Percentiles rank a stretch among this genome's conserved stretches.
phyloP scores from a whole-genome alignment of 2,329 filamentous ascomycete species.

The Pyrenophora graminea region DNA sequence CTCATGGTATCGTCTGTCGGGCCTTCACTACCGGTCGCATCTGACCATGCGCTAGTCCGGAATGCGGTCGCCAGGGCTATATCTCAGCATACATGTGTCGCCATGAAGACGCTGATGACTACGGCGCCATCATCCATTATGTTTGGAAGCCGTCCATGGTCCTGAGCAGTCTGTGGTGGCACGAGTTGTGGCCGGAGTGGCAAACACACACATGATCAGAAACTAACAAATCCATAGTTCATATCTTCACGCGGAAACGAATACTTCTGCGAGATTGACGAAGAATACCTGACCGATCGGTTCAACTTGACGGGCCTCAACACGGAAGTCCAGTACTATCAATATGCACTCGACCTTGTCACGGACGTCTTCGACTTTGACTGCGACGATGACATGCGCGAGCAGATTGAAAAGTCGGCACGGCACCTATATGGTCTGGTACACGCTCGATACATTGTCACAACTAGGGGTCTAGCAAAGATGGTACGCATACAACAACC shows the following conservation, averaged over 20 bases:
- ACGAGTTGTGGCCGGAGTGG: neutral
- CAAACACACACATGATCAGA: neutral
- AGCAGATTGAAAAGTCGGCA: constrained; percentile 96
- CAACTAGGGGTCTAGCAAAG: constrained; percentile 88
- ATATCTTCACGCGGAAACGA: constrained; percentile 97
- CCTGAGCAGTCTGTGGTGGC: constrained; percentile 9
- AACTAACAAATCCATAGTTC: constrained; percentile 64
- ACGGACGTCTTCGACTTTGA: constrained; percentile 99
- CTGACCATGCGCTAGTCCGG: constrained; percentile 8
- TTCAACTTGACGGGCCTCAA: constrained; percentile 98
- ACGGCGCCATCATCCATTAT: constrained; percentile 3
- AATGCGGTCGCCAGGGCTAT: constrained; percentile 10
- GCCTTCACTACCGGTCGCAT: constrained; percentile 1
- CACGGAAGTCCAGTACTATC: constrained; percentile 97
- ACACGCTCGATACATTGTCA: constrained; percentile 95
- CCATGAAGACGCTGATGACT: neutral
- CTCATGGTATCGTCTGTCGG: constrained; percentile 7
- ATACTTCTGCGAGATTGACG: constrained; percentile 99
- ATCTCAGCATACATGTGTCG: constrained; percentile 9
- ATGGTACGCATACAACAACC: constrained; percentile 67
- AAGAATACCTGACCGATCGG: constrained; percentile 95
- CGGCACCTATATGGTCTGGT: constrained; percentile 94
- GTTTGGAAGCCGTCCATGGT: constrained; percentile 9
- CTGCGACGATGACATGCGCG: constrained; percentile 97
- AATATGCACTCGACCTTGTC: constrained; percentile 95